These are phyloP conservation scores for Cyberlindnera mississippiensis DNA, from an alignment of 805 yeast species.

Conservation along the genomic window DNA sequence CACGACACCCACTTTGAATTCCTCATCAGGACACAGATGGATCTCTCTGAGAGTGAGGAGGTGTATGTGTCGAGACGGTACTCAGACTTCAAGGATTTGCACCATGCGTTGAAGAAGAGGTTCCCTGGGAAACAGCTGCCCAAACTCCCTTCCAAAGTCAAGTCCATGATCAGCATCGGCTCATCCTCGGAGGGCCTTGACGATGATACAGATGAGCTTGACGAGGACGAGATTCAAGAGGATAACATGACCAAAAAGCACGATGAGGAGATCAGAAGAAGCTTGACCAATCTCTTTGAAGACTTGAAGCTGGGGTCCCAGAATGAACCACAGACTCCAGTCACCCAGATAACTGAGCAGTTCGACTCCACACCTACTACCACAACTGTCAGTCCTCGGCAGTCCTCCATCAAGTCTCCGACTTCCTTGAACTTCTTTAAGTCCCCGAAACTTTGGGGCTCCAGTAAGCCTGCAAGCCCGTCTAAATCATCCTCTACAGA, in stretches of 20 bases:
- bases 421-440: conserved; percentile 2
- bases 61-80: conserved; percentile 53
- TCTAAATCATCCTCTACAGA: background rate
- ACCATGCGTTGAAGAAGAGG: conserved; percentile 43
- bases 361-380: conserved; percentile 5
- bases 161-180: conserved; percentile 31
- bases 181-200: too few relatives aligned
- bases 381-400: conserved; percentile 1
- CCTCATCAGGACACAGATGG: conserved; percentile 20
- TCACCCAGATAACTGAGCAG: too few relatives aligned
- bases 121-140: conserved; percentile 72
- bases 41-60: conserved; percentile 19
- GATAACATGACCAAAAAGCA: conserved; percentile 19
- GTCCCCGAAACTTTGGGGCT: conserved; percentile 2
- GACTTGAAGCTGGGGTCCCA: conserved; percentile 15
- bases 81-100: conserved; percentile 60
- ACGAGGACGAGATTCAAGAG: conserved; percentile 20
- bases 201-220: conserved; percentile 20
- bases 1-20: conserved; percentile 26
- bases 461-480: background rate
- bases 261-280: conserved; percentile 21
- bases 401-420: conserved; percentile 2
- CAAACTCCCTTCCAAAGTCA: conserved; percentile 52
- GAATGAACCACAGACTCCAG: too few relatives aligned
- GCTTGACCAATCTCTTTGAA: conserved; percentile 18